Evolutionary conservation across 306 rosid genomes (phyloP).

Genomic region (Cicer chorassanicum): DNA sequence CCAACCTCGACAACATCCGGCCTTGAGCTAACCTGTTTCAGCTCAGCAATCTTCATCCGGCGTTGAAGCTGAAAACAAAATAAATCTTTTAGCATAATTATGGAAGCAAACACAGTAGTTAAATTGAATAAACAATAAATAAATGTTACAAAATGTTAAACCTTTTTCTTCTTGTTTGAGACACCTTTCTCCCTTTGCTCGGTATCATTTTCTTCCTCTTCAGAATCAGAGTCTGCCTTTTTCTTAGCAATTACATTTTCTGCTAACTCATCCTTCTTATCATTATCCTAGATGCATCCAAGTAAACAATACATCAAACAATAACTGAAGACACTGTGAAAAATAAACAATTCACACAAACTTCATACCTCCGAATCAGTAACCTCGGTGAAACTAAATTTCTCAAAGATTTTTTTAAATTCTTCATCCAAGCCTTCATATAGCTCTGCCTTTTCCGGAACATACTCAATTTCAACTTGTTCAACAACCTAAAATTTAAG

Average conservation of each 20-base stretch:
- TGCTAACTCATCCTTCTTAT: slow-evolving; percentile 72
- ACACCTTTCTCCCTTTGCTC: slow-evolving; percentile 80
- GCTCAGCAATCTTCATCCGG: slow-evolving; percentile 96
- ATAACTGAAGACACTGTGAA: neutral
- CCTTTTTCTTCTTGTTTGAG: slow-evolving; percentile 97
- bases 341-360: slow-evolving; percentile 11
- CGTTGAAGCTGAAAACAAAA: slow-evolving; percentile 80
- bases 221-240: slow-evolving; percentile 87
- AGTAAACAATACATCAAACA: slow-evolving; percentile 30
- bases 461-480: slow-evolving; percentile 85
- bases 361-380: slow-evolving; percentile 63
- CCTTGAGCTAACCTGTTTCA: slow-evolving; percentile 85
- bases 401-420: slow-evolving; percentile 83
- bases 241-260: slow-evolving; percentile 67
- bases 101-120: neutral
- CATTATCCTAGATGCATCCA: slow-evolving; percentile 60
- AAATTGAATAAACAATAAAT: neutral
- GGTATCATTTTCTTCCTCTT: slow-evolving; percentile 89
- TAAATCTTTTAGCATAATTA: slow-evolving; percentile 17
- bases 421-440: slow-evolving; percentile 81
- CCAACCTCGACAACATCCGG: slow-evolving; percentile 99
- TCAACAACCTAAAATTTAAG: slow-evolving; percentile 61
- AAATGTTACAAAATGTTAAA: slow-evolving; percentile 34
- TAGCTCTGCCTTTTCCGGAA: slow-evolving; percentile 84
- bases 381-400: slow-evolving; percentile 68